These are phyloP conservation scores for Pelargonium citronellum DNA, from an alignment of 441 rosid genomes.

Conservation along the genomic window DNA sequence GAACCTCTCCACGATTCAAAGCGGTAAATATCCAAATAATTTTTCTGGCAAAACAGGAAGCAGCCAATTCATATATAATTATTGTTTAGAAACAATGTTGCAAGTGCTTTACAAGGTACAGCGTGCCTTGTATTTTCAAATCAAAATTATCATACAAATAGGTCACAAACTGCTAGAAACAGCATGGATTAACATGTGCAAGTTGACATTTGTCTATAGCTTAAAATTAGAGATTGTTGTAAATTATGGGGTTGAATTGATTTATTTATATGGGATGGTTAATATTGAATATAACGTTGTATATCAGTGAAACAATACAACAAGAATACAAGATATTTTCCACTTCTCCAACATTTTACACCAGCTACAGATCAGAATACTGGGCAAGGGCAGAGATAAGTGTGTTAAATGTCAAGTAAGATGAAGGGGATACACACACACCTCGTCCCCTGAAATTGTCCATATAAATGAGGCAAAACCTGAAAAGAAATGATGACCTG, in stretches of 20 bases:
- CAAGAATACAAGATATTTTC: too few species aligned
- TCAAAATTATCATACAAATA: neutral
- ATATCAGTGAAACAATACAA: too few species aligned
- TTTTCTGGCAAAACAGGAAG: constrained; percentile 52
- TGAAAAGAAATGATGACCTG: neutral
- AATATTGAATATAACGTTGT: too few species aligned
- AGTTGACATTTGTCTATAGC: too few species aligned
- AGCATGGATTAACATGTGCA: too few species aligned
- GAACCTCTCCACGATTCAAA: constrained; percentile 97
- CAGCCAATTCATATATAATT: constrained; percentile 20
- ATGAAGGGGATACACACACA: neutral
- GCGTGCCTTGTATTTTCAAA: neutral
- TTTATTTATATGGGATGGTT: too few species aligned
- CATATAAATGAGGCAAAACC: neutral
- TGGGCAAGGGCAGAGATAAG: neutral
- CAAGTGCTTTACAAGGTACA: too few species aligned
- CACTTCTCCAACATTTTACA: too few species aligned
- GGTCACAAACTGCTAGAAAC: neutral
- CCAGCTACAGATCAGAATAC: neutral
- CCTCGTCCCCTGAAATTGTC: neutral
- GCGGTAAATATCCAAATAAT: constrained; percentile 87
- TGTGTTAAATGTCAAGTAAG: constrained; percentile 1
- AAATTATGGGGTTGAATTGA: too few species aligned
- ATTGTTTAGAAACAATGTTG: neutral
- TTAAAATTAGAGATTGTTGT: too few species aligned